Base-by-base conservation (phyloP, 2,329 filamentous ascomycete genomes). In the Neocucurbitaria cava region DNA sequence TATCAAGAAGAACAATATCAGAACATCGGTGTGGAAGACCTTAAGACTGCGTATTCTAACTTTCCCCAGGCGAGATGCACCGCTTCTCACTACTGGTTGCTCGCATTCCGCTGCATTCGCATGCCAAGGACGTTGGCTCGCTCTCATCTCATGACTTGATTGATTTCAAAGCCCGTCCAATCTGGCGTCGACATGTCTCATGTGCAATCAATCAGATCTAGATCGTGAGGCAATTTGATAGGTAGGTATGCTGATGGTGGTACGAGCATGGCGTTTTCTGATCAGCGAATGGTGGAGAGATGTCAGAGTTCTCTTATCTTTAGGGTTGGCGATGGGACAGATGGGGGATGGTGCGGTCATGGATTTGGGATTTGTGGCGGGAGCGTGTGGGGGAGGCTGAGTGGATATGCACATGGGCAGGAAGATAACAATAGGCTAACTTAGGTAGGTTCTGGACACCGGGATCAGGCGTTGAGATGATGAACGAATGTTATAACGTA, bases 71-170 rank as follows among this genome's bases (percentile, higher is more conserved):
- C 20, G 40, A 17, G 21, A 9, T 13, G 23, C 40, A 13, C 13
- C 18, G 23, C 23, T 28, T 15, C 4, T 24, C 7, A 42, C 40
- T 42, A 23, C 40, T 42, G 40, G 40, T 30, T n/a, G 5, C 3
- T 5, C 1, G 3, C 11, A 26, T 42, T 18, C 42, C 44, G 36
- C 20, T 50, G 2, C 41, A 10, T 31, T 9, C 42, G 44, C 44
- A 46, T 44, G 53, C 53, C 49, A 52, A 52, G n/a, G 53, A 18
- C n/a, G 26, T 45, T 49, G 42, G 49, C 48, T 52, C n/a, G n/a
- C n/a, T n/a, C n/a, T n/a, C n/a, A n/a, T n/a, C n/a, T n/a, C n/a
- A n/a, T n/a, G n/a, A n/a, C n/a, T n/a, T n/a, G n/a, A n/a, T n/a
- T n/a, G n/a, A n/a, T n/a, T n/a, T n/a, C n/a, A n/a, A n/a, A n/a